Evolutionary conservation across 345 rosid species (phyloP).

Genomic region (Raphanus raphanistrum): DNA sequence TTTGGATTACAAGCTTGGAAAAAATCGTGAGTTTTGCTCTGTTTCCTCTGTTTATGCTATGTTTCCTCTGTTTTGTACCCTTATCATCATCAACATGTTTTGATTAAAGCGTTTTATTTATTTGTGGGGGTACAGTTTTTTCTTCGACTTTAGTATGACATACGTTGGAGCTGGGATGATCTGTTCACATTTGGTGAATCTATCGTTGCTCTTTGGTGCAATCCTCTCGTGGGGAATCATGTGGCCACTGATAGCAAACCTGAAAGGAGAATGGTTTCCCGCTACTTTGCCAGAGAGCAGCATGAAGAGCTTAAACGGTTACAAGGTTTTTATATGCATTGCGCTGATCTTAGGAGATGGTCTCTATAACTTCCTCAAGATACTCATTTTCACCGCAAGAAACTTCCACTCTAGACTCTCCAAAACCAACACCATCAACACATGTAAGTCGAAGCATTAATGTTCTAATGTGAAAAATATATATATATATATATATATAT

Average conservation of each 20-base stretch:
- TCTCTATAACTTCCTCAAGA: constrained; percentile 83
- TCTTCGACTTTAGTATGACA: constrained; percentile 86
- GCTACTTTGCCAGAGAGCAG: constrained; percentile 56
- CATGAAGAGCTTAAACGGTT: constrained; percentile 87
- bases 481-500: not conserved
- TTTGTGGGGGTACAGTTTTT: constrained; percentile 60
- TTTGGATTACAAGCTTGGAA: constrained; percentile 82
- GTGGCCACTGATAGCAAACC: constrained; percentile 82
- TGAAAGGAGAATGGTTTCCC: constrained; percentile 78
- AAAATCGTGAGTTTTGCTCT: constrained; percentile 55
- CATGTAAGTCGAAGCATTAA: constrained; percentile 27
- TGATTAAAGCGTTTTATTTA: constrained; percentile 12
- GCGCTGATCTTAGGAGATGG: constrained; percentile 89
- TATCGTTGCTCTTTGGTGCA: constrained; percentile 88
- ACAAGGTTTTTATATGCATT: constrained; percentile 89
- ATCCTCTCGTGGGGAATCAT: constrained; percentile 89
- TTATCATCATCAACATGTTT: not conserved
- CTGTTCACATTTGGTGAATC: constrained; percentile 87
- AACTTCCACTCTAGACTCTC: constrained; percentile 45
- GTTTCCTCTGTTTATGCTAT: not conserved
- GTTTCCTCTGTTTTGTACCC: not conserved
- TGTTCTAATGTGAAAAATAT: too few relatives aligned
- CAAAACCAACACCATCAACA: constrained; percentile 39
- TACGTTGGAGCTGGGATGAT: constrained; percentile 97
- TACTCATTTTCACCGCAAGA: constrained; percentile 55